Conservation (phyloP, 176 grass and related monocot genomes). For the Musa beccarii region DNA sequence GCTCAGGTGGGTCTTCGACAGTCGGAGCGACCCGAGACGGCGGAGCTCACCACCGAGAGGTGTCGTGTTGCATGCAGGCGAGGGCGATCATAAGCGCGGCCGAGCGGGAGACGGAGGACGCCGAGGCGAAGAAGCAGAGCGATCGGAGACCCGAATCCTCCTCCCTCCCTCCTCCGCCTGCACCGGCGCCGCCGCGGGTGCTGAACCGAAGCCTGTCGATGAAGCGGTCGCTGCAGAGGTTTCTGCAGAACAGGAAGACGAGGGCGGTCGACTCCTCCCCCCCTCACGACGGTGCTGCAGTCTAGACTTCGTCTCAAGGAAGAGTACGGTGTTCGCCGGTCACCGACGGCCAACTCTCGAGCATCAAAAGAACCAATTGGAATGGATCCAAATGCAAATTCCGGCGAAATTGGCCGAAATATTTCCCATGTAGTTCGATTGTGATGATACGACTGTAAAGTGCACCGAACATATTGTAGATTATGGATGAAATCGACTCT, state of each 20-base stretch:
- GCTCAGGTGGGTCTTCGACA: background rate
- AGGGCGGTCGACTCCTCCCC: background rate
- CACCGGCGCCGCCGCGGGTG: background rate
- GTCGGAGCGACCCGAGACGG: background rate
- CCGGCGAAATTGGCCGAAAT: no score
- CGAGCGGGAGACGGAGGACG: background rate
- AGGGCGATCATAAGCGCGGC: conserved; percentile 5
- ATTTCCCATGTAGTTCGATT: no score
- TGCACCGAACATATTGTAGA: no score
- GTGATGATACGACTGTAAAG: no score
- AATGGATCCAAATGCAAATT: no score
- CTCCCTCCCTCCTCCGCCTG: background rate
- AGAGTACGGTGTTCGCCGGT: no score
- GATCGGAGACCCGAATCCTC: background rate
- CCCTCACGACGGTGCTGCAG: background rate
- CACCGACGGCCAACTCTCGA: no score
- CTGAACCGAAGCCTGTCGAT: conserved; percentile 4
- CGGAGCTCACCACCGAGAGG: background rate
- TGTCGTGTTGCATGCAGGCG: background rate
- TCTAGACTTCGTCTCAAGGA: no score
- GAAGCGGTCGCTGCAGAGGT: conserved; percentile 8
- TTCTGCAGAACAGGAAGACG: conserved; percentile 15
- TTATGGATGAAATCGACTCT: no score
- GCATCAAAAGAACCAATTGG: no score
- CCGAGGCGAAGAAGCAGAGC: background rate